These are phyloP conservation scores for Aphanomyces euteiches DNA, from an alignment of 352 stramenopile genomes.

Conservation along the genomic window DNA sequence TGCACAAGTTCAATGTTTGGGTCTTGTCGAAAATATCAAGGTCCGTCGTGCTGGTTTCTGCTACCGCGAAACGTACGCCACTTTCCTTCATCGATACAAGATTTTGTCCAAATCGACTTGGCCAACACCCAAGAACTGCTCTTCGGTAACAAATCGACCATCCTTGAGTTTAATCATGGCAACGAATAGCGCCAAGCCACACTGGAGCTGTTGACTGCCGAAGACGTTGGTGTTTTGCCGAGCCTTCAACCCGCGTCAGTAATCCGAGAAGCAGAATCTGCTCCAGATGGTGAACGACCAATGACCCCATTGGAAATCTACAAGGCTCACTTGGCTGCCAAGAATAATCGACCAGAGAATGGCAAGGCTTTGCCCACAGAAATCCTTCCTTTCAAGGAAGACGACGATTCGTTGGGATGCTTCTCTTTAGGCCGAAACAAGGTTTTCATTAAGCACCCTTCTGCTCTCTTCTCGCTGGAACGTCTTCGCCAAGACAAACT, in stretches of 20 bases:
- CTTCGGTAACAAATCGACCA: not conserved
- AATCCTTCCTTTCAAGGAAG: slow-evolving; percentile 68
- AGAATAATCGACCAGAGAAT: not conserved
- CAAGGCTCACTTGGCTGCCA: slow-evolving; percentile 12
- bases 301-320: slow-evolving; percentile 24
- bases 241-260: slow-evolving; percentile 13
- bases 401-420: slow-evolving; percentile 65
- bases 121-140: slow-evolving; percentile 24
- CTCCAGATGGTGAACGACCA: slow-evolving; percentile 14
- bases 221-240: slow-evolving; percentile 45
- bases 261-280: not conserved
- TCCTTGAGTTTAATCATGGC: no score
- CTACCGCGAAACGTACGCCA: slow-evolving; percentile 37
- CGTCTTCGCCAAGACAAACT: slow-evolving; percentile 74
- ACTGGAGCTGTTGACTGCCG: slow-evolving; percentile 64
- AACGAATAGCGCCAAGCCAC: slow-evolving; percentile 53
- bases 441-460: slow-evolving; percentile 86
- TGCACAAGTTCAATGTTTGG: slow-evolving; percentile 36
- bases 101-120: slow-evolving; percentile 32
- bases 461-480: slow-evolving; percentile 84
- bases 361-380: slow-evolving; percentile 21
- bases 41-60: slow-evolving; percentile 40
- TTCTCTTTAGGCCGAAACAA: slow-evolving; percentile 84
- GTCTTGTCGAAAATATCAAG: slow-evolving; percentile 41
- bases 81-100: slow-evolving; percentile 41